Conservation (phyloP, 352 stramenopile genomes). For the Ochromonadaceae sp. region DNA sequence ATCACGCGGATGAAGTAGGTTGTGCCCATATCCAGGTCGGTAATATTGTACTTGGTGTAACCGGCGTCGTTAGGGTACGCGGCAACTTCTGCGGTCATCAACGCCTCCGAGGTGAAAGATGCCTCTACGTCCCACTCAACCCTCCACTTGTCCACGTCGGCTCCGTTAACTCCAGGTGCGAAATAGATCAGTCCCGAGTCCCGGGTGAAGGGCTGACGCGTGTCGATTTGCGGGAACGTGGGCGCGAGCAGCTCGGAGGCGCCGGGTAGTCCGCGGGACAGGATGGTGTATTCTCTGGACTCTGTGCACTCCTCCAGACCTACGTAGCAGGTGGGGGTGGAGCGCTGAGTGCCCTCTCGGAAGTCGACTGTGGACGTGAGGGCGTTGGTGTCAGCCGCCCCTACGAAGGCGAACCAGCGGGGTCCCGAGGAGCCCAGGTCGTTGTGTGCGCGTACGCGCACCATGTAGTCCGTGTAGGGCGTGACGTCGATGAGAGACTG, state of each 20-base stretch:
- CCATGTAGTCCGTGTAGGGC: slow-evolving; percentile 46
- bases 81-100: not conserved
- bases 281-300: slow-evolving; percentile 33
- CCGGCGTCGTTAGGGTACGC: not conserved
- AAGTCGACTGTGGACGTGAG: slow-evolving; percentile 25
- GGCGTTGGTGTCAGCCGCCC: not conserved
- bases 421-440: slow-evolving; percentile 47
- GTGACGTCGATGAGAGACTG: slow-evolving; percentile 19
- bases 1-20: slow-evolving; percentile 67
- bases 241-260: slow-evolving; percentile 28
- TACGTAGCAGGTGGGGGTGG: slow-evolving; percentile 62
- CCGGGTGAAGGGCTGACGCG: slow-evolving; percentile 34
- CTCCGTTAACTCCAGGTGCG: slow-evolving; percentile 35
- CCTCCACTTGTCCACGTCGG: slow-evolving; percentile 59
- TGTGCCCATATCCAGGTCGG: slow-evolving; percentile 59
- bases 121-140: slow-evolving; percentile 66
- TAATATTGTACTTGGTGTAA: slow-evolving; percentile 47
- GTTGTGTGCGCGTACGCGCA: slow-evolving; percentile 63
- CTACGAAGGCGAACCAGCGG: slow-evolving; percentile 27
- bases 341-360: slow-evolving; percentile 34
- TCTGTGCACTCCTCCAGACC: slow-evolving; percentile 58
- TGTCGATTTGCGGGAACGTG: slow-evolving; percentile 33
- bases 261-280: slow-evolving; percentile 33
- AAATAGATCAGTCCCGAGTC: slow-evolving; percentile 35
- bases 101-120: slow-evolving; percentile 35